phyloP scores from a whole-genome alignment of 116 monocot genomes.

The Phalaenopsis hybrid region DNA sequence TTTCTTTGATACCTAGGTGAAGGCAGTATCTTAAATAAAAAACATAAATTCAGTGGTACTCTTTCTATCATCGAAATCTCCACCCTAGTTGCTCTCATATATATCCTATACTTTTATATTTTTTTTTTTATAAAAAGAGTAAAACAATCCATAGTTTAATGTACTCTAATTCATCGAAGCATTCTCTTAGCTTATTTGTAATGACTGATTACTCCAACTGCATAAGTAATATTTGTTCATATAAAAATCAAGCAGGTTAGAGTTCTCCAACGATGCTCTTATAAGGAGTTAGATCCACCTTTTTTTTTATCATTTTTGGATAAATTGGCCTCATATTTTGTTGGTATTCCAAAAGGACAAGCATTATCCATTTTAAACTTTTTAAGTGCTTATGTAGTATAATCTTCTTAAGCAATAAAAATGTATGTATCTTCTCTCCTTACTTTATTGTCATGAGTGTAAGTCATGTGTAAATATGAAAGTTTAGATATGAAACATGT shows the following conservation, averaged over 20 bases:
- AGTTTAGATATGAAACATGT: too few relatives aligned
- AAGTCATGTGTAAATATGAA: too few relatives aligned
- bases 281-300: background rate
- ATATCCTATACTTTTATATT: too few relatives aligned
- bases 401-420: background rate
- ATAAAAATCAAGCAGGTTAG: background rate
- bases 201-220: background rate
- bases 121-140: too few relatives aligned
- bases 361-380: background rate
- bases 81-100: background rate
- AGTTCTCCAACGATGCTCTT: background rate
- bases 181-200: background rate
- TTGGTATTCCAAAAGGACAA: background rate
- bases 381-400: background rate
- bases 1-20: background rate
- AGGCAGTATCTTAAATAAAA: background rate
- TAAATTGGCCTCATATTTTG: background rate
- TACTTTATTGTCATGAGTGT: too few relatives aligned
- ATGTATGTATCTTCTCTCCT: background rate
- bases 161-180: background rate
- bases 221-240: background rate
- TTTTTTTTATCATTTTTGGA: background rate
- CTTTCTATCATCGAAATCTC: background rate
- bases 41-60: background rate
- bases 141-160: too few relatives aligned